Percentiles rank a stretch among this genome's conserved stretches.
phyloP scores from a whole-genome alignment of 345 rosid species.

The Hevea brasiliensis region DNA sequence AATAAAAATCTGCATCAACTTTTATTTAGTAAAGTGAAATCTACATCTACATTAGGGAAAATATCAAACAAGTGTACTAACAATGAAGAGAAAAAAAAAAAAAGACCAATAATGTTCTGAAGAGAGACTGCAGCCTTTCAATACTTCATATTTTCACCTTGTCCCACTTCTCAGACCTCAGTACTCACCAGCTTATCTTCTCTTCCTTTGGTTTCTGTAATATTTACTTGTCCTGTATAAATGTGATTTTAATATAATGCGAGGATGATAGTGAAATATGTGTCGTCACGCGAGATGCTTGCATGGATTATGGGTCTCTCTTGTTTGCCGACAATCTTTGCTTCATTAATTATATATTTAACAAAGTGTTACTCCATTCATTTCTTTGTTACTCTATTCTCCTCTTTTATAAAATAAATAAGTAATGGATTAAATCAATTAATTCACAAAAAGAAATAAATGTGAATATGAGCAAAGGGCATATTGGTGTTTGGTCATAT shows the following conservation, averaged over 20 bases:
- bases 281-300: conserved; percentile 13
- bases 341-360: too few species aligned
- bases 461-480: neutral
- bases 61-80: too few species aligned
- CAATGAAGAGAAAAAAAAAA: too few species aligned
- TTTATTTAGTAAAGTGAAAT: too few species aligned
- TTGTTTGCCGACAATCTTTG: conserved; percentile 13
- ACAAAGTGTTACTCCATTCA: too few species aligned
- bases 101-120: too few species aligned
- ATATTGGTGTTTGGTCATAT: neutral
- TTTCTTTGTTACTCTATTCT: too few species aligned
- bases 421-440: too few species aligned
- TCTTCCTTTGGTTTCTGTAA: neutral
- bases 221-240: neutral
- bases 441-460: neutral
- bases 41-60: too few species aligned
- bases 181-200: neutral
- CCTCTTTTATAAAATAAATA: neutral
- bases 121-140: too few species aligned
- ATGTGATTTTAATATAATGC: neutral
- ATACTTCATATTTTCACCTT: too few species aligned
- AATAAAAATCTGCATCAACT: neutral
- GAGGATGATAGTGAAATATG: neutral
- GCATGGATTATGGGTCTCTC: neutral
- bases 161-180: too few species aligned